Evolutionary conservation across 441 rosid genomes (phyloP).

Genomic region (Raphanus hybrid): DNA sequence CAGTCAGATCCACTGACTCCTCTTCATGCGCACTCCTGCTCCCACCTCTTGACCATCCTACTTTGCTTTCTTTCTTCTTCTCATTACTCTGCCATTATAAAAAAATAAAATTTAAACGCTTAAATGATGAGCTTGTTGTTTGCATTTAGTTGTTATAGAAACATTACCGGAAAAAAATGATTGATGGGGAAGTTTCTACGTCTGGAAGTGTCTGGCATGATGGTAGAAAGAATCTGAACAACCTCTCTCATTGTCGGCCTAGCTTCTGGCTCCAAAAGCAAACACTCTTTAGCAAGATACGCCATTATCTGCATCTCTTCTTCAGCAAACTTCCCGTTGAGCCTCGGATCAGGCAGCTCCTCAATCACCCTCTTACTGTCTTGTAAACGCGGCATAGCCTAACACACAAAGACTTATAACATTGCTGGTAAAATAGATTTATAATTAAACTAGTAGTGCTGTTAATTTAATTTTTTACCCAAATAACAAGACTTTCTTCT

Average conservation of each 20-base stretch:
- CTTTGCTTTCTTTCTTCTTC: constrained; percentile 35
- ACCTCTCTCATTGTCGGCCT: constrained; percentile 97
- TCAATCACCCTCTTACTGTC: constrained; percentile 64
- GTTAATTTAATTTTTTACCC: constrained; percentile 61
- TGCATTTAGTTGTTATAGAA: not conserved
- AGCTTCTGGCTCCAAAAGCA: constrained; percentile 84
- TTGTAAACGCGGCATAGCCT: constrained; percentile 86
- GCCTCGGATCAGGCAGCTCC: constrained; percentile 83
- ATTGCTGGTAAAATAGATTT: constrained; percentile 7
- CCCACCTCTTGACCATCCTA: constrained; percentile 53
- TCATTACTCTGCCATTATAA: constrained; percentile 16
- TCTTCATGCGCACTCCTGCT: constrained; percentile 58
- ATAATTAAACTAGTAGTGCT: not conserved
- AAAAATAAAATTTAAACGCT: not conserved
- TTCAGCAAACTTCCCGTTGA: constrained; percentile 69
- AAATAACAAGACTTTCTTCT: constrained; percentile 92
- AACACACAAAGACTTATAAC: not conserved
- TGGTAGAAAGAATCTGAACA: constrained; percentile 91
- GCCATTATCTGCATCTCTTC: constrained; percentile 95
- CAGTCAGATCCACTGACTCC: constrained; percentile 82
- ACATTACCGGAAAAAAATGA: constrained; percentile 63
- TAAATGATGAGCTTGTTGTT: not conserved
- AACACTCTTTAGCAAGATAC: constrained; percentile 90
- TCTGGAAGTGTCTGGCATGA: constrained; percentile 70
- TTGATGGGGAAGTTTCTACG: constrained; percentile 64